Conservation (phyloP, 768 basidiomycete genomes). For the Agrocybe pediades region DNA sequence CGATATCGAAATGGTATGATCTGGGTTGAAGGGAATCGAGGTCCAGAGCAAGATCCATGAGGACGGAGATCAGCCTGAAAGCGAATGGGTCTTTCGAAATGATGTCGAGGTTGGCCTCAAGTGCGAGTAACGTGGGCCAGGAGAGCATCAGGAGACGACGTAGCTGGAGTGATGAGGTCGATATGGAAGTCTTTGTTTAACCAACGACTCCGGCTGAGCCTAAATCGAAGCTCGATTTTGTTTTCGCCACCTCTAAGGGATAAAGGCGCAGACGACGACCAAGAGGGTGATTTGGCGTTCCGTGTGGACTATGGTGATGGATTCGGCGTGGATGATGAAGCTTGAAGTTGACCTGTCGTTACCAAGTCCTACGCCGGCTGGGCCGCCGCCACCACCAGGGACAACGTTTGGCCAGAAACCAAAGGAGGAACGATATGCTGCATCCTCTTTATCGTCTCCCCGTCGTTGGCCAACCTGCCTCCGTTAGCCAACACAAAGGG, state of each 20-base stretch:
- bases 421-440: slow-evolving; percentile 9
- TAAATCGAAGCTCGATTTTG: slow-evolving; percentile 39
- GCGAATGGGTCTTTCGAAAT: slow-evolving; percentile 59
- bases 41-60: slow-evolving; percentile 19
- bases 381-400: slow-evolving; percentile 32
- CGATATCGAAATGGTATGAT: slow-evolving; percentile 79
- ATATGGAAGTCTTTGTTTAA: slow-evolving; percentile 71
- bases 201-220: slow-evolving; percentile 74
- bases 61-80: slow-evolving; percentile 35
- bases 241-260: slow-evolving; percentile 22
- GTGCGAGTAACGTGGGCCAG: slow-evolving; percentile 33
- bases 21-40: slow-evolving; percentile 41
- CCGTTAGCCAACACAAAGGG: slow-evolving; percentile 18
- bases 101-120: slow-evolving; percentile 44
- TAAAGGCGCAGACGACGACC: slow-evolving; percentile 26
- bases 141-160: slow-evolving; percentile 38
- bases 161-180: slow-evolving; percentile 54
- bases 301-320: slow-evolving; percentile 30
- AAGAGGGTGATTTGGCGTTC: slow-evolving; percentile 21
- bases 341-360: slow-evolving; percentile 74
- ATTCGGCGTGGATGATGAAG: slow-evolving; percentile 36
- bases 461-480: slow-evolving; percentile 13
- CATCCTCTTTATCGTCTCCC: slow-evolving; percentile 19
- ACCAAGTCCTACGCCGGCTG: slow-evolving; percentile 30
- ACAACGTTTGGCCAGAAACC: slow-evolving; percentile 16